A percentile compares a stretch with the other conserved stretches of the same genome.
These are phyloP conservation scores for Incumbomyces lentus DNA, from an alignment of 2,329 filamentous ascomycete species.

Conservation along the genomic window DNA sequence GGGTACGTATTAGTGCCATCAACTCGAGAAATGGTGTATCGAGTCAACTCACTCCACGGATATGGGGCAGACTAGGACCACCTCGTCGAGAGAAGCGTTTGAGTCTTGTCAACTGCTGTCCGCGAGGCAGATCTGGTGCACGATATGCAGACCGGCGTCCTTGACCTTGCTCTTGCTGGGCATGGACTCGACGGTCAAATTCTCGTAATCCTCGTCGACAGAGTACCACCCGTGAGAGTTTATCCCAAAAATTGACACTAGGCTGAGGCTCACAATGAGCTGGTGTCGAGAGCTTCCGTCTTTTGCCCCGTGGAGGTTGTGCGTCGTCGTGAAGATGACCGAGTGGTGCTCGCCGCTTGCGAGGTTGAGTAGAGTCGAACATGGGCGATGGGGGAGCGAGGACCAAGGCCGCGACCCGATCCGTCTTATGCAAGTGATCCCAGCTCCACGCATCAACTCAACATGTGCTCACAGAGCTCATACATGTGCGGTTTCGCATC, in stretches of 20 bases:
- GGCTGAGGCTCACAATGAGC: neutral
- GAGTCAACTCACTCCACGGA: constrained; percentile 14
- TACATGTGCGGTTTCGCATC: no score
- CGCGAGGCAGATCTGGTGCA: constrained; percentile 1
- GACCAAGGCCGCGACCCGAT: no score
- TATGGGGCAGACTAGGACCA: constrained; percentile 12
- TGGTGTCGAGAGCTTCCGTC: neutral
- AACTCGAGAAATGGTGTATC: neutral
- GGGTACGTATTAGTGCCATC: neutral
- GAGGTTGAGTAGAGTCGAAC: no score
- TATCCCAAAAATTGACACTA: constrained; percentile 12
- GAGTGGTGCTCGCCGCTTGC: constrained; percentile 1
- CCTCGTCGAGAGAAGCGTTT: constrained; percentile 12
- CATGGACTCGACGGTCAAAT: no score
- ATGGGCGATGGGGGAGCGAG: no score
- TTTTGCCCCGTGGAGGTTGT: neutral
- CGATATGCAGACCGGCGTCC: no score
- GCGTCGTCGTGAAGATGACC: neutral
- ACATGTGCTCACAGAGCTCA: no score
- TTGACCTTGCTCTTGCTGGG: constrained; percentile 1
- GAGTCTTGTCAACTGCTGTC: constrained; percentile 2
- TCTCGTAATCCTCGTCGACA: constrained; percentile 8
- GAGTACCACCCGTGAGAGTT: constrained; percentile 11
- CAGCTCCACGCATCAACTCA: no score
- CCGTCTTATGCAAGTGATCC: no score